These are phyloP conservation scores for Croton laevigatus DNA, from an alignment of 441 rosid species.

Conservation along the genomic window DNA sequence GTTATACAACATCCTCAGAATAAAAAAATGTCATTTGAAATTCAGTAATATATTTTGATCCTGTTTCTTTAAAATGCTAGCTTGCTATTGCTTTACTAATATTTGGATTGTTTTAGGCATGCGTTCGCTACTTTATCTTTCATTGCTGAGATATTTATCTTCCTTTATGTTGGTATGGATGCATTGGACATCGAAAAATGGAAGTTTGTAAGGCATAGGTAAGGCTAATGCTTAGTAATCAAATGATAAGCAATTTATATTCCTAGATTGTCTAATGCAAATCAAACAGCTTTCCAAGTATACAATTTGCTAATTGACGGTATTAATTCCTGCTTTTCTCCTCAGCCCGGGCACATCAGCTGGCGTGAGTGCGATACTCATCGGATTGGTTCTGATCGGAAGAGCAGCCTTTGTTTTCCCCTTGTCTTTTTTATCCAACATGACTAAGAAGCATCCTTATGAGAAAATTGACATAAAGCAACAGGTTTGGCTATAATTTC, in stretches of 20 bases:
- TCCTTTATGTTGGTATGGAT: constrained; percentile 98
- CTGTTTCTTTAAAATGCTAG: constrained; percentile 1
- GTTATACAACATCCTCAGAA: constrained; percentile 23
- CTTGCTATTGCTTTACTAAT: constrained; percentile 20
- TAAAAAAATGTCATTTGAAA: constrained; percentile 7
- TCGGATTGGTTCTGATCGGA: constrained; percentile 77
- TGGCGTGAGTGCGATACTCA: constrained; percentile 70
- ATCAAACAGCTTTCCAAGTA: neutral
- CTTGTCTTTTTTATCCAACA: constrained; percentile 77
- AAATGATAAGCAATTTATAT: neutral
- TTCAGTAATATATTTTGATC: neutral
- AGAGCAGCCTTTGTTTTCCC: constrained; percentile 97
- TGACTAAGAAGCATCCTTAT: constrained; percentile 54
- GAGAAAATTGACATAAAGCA: constrained; percentile 63
- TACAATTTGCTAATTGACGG: neutral
- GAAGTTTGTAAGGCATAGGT: constrained; percentile 78
- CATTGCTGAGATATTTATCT: constrained; percentile 92
- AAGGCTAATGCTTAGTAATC: constrained; percentile 11
- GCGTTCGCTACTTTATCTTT: constrained; percentile 91
- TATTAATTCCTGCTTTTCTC: constrained; percentile 9
- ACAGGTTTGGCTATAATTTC: constrained; percentile 46
- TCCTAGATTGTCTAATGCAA: constrained; percentile 6
- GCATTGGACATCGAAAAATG: constrained; percentile 95
- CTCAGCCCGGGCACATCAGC: constrained; percentile 79
- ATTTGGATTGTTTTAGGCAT: constrained; percentile 48